Evolutionary conservation across 2,329 filamentous ascomycete genomes (phyloP), one percentile per base, ranked within the genome.

Genomic region (Passalora sequoiae): DNA sequence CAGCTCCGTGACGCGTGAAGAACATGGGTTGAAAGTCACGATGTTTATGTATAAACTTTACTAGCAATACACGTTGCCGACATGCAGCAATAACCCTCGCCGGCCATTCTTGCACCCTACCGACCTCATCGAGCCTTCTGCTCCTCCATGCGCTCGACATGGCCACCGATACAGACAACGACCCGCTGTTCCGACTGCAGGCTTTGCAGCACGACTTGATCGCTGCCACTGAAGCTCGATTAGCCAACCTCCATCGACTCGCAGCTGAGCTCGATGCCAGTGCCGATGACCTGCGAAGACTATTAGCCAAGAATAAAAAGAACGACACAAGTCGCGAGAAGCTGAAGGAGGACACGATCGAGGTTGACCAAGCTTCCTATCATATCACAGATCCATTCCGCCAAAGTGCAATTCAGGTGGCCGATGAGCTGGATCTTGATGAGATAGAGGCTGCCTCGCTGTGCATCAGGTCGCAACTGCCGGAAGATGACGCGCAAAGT

Each of bases 351-450:
- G 69, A 60, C 69, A 47, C 47, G n/a, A 74, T 97, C 55, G 79
- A 72, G 24, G 69, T 95, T 46, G 77, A 78, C 55, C 83, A 81
- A 50, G 76, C 79, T 24, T 80, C 89, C 58, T 97, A 88, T 65
- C 71, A 76, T 16, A 73, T 98, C 69, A 96, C 94, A 66, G 77
- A 86, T 43, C 82, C 88, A 50, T 97, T 98, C 66, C 81, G 91
- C 60, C 84, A 95, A 65, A 81, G 84, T 55, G 79, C 82, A 17
- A 73, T 94, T 22, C 79, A 87, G 57, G 74, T 98, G 27, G 86
- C 91, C 43, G 89, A 97, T 65, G 86, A 88, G 55, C 74, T 96
- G 49, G 83, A 95, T 58, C 74, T 98, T 40, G 89, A 98, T 67
- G 94, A 98, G 66, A 64, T 94, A 44, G 80, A 92, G 57, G 84